These are phyloP conservation scores for Coemansia sp. DNA, from an alignment of 192 early-diverging fungal genomes.

Conservation along the genomic window DNA sequence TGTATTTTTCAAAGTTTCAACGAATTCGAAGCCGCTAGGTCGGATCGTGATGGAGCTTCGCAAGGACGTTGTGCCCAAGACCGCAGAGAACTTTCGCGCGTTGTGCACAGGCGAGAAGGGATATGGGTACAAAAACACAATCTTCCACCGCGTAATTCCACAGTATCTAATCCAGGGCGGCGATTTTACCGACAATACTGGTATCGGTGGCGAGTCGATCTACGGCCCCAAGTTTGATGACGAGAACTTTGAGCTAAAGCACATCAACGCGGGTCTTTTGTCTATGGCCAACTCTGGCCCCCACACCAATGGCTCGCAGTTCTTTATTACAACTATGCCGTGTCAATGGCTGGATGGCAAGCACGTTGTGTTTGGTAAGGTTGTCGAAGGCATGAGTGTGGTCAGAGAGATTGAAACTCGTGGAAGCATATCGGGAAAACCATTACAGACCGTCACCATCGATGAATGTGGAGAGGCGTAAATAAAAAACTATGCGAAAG, in stretches of 20 bases:
- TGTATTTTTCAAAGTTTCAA: conserved; percentile 53
- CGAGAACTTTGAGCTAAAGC: conserved; percentile 74
- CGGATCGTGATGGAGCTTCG: conserved; percentile 52
- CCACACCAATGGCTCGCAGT: conserved; percentile 81
- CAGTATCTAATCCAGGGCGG: conserved; percentile 91
- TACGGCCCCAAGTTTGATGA: conserved; percentile 79
- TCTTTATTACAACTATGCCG: conserved; percentile 72
- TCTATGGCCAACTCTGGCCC: conserved; percentile 83
- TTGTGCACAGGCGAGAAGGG: conserved; percentile 54
- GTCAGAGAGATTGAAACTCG: conserved; percentile 72
- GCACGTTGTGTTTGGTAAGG: conserved; percentile 80
- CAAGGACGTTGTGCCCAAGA: conserved; percentile 83
- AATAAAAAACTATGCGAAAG: too few relatives aligned
- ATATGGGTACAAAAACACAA: conserved; percentile 63
- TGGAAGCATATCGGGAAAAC: conserved; percentile 55
- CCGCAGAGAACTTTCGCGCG: conserved; percentile 91
- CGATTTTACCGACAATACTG: conserved; percentile 74
- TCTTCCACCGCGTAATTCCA: conserved; percentile 88
- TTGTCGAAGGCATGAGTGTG: conserved; percentile 67
- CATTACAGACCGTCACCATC: conserved; percentile 55
- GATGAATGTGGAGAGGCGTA: conserved; percentile 61
- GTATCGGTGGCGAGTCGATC: conserved; percentile 82
- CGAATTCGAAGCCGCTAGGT: conserved; percentile 20
- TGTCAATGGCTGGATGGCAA: conserved; percentile 74
- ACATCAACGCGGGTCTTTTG: conserved; percentile 62